phyloP scores from a whole-genome alignment of 495 filamentous ascomycete genomes.

The Lepraria neglecta region DNA sequence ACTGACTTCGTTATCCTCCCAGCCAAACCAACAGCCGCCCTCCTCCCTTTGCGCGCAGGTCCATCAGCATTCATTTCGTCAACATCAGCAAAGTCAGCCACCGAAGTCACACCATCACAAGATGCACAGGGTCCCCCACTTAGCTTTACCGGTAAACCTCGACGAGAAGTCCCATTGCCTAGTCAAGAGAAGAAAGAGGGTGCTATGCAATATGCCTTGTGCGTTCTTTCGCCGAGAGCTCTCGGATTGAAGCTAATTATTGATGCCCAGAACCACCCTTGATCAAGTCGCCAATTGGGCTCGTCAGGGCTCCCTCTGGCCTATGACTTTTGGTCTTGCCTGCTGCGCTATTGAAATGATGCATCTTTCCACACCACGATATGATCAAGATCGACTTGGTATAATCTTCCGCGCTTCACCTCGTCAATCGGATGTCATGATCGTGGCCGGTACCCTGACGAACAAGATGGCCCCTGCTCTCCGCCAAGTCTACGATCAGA shows the following conservation, averaged over 20 bases:
- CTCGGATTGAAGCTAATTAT: background rate
- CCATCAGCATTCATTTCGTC: conserved; percentile 53
- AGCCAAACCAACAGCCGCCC: conserved; percentile 57
- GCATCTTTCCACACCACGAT: conserved; percentile 86
- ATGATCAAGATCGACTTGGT: conserved; percentile 86
- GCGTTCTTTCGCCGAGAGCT: conserved; percentile 31
- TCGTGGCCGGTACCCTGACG: conserved; percentile 83
- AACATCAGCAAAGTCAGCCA: conserved; percentile 49
- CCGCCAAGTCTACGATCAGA: conserved; percentile 89
- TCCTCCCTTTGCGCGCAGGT: conserved; percentile 52
- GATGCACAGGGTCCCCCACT: conserved; percentile 29
- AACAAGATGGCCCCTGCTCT: conserved; percentile 95
- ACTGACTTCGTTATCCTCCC: conserved; percentile 31
- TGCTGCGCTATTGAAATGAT: conserved; percentile 96
- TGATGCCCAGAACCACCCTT: conserved; percentile 58
- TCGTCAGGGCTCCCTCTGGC: conserved; percentile 85
- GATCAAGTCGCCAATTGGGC: conserved; percentile 83
- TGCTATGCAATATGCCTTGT: conserved; percentile 95
- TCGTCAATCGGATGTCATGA: conserved; percentile 91
- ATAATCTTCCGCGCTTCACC: conserved; percentile 94
- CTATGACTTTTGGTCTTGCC: conserved; percentile 86
- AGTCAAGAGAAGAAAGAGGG: conserved; percentile 93
- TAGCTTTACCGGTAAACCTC: conserved; percentile 45
- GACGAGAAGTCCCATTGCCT: conserved; percentile 74
- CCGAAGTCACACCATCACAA: conserved; percentile 38